Conservation (phyloP, 495 filamentous ascomycete genomes). For the Daldinia decipiens region DNA sequence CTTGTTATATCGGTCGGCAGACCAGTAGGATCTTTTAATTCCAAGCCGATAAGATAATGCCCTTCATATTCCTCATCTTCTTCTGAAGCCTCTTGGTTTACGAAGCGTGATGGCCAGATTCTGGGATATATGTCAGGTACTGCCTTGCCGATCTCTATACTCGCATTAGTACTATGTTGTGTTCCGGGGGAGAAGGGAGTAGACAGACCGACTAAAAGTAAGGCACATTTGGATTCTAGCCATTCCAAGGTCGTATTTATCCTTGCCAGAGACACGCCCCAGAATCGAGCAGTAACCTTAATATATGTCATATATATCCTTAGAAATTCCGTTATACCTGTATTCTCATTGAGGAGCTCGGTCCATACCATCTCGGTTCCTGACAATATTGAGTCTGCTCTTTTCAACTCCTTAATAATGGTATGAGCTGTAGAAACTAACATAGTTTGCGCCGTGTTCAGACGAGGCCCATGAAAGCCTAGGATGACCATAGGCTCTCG, state of each 20-base stretch:
- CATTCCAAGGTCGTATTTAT: constrained; percentile 62
- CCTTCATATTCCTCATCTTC: constrained; percentile 58
- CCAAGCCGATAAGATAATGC: constrained; percentile 67
- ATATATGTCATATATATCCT: constrained; percentile 58
- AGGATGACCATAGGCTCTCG: constrained; percentile 67
- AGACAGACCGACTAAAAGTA: constrained; percentile 60
- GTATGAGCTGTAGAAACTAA: constrained; percentile 58
- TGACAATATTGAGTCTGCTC: constrained; percentile 52
- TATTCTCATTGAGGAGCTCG: constrained; percentile 47
- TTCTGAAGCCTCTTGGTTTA: constrained; percentile 38
- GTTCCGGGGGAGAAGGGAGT: background rate
- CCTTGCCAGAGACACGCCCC: constrained; percentile 59
- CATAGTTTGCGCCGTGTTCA: constrained; percentile 64
- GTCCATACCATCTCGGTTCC: constrained; percentile 53
- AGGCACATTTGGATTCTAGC: constrained; percentile 63
- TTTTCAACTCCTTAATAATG: constrained; percentile 60
- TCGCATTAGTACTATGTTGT: constrained; percentile 26
- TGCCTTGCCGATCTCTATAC: constrained; percentile 56
- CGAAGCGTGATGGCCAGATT: constrained; percentile 68
- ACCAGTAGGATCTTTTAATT: constrained; percentile 37
- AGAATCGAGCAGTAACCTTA: constrained; percentile 65
- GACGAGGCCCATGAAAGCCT: constrained; percentile 61
- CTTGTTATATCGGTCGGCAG: constrained; percentile 29
- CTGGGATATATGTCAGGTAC: constrained; percentile 58
- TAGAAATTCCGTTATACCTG: constrained; percentile 57